Percentiles rank a stretch among this genome's conserved stretches.
phyloP scores from a whole-genome alignment of 1,139 yeast genomes.

The Taphrina deformans region DNA sequence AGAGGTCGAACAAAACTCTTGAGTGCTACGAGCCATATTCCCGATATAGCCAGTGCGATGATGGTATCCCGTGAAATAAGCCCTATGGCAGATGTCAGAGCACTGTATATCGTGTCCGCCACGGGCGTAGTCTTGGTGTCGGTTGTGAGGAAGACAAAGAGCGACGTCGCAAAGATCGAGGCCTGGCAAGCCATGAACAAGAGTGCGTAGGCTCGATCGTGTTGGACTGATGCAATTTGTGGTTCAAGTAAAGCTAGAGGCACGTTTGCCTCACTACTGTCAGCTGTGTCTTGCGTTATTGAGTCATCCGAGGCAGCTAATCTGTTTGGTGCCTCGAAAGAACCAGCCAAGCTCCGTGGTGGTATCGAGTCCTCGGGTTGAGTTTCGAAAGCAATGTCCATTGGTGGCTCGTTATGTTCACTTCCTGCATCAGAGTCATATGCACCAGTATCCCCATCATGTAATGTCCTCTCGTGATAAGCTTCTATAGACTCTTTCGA shows the following conservation, averaged over 20 bases:
- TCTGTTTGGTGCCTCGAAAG: neutral
- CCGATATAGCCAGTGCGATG: conserved; percentile 44
- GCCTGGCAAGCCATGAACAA: conserved; percentile 44
- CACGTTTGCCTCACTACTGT: neutral
- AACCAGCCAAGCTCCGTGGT: conserved; percentile 8
- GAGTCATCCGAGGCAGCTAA: conserved; percentile 1
- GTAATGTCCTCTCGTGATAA: neutral
- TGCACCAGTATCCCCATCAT: neutral
- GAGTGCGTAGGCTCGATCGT: conserved; percentile 44
- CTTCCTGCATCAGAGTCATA: neutral
- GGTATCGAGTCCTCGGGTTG: conserved; percentile 10
- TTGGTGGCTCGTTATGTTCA: conserved; percentile 19
- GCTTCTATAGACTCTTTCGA: neutral
- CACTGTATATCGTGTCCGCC: conserved; percentile 46
- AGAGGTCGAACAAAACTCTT: conserved; percentile 44
- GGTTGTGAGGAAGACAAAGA: conserved; percentile 44
- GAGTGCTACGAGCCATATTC: conserved; percentile 46
- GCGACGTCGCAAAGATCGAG: conserved; percentile 45
- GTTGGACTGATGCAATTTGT: conserved; percentile 37
- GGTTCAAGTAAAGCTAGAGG: conserved; percentile 40
- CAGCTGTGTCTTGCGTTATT: neutral
- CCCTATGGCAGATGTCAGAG: conserved; percentile 43
- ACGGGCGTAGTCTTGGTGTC: conserved; percentile 43
- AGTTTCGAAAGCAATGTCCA: conserved; percentile 19
- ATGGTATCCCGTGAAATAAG: conserved; percentile 43